A percentile compares a stretch with the other conserved stretches of the same genome.
Evolutionary conservation across 768 basidiomycete species (phyloP).

Genomic region (Tylopilus subfusipes): DNA sequence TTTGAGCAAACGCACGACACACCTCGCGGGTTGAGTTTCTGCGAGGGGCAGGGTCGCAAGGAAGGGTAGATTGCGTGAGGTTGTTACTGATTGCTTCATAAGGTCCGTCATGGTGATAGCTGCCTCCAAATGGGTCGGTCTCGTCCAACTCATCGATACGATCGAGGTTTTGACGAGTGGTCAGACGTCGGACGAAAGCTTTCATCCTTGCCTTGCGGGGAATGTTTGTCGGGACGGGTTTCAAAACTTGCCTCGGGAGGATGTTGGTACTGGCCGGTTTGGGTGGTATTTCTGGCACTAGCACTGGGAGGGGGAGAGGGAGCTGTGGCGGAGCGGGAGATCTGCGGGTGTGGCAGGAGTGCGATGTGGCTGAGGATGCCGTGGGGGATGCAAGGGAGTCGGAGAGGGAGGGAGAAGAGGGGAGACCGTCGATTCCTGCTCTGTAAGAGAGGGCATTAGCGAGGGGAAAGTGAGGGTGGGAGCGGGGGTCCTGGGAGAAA

Average conservation of each 20-base stretch:
- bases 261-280: background rate
- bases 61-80: constrained; percentile 9
- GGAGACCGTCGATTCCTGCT: background rate
- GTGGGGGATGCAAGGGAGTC: background rate
- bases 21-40: constrained; percentile 18
- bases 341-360: background rate
- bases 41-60: constrained; percentile 2
- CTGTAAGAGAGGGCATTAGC: constrained; percentile 16
- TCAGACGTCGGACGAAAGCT: constrained; percentile 26
- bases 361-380: background rate
- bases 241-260: background rate
- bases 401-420: background rate
- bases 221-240: background rate
- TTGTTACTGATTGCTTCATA: constrained; percentile 58
- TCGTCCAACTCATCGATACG: constrained; percentile 78
- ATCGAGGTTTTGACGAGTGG: constrained; percentile 44
- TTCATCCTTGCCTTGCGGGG: constrained; percentile 23
- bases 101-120: constrained; percentile 69
- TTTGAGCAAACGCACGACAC: constrained; percentile 10
- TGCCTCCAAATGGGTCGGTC: constrained; percentile 61
- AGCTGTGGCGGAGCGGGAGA: background rate
- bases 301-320: background rate
- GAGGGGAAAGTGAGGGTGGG: constrained; percentile 41
- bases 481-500: constrained; percentile 53
- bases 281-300: too few species aligned